Conservation (phyloP, 1,284 basidiomycete species). For the Leccinum insigne region DNA sequence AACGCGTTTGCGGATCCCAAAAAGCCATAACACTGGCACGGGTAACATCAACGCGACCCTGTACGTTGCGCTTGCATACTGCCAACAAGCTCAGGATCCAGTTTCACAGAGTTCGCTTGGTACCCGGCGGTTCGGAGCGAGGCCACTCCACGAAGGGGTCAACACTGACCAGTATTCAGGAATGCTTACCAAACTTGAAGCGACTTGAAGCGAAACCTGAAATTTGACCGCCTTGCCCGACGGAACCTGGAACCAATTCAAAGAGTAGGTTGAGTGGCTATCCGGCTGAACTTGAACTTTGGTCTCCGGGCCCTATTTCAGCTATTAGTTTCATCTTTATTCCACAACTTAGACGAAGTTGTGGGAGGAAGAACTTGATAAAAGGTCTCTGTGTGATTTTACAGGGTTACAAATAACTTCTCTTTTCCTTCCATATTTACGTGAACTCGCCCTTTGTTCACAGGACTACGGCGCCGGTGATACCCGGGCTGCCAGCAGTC, state of each 20-base stretch:
- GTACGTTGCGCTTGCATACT: neutral
- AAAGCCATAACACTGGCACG: neutral
- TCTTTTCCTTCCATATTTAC: neutral
- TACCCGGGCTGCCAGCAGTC: slow-evolving; percentile 71
- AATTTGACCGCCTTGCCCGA: neutral
- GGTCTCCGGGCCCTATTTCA: neutral
- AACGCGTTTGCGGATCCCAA: neutral
- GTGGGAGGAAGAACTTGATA: neutral
- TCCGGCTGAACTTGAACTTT: neutral
- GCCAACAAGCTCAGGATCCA: neutral
- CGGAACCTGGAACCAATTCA: neutral
- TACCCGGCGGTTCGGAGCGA: neutral
- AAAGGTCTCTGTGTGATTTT: neutral
- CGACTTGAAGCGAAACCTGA: neutral
- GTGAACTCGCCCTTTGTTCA: slow-evolving; percentile 36
- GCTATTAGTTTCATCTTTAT: neutral
- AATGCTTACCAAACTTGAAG: neutral
- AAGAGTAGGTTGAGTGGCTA: neutral
- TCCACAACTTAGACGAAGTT: neutral
- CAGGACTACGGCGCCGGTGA: slow-evolving; percentile 41
- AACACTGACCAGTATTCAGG: neutral
- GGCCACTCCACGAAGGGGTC: neutral
- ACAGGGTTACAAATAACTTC: neutral
- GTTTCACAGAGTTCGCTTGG: neutral
- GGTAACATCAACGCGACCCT: neutral